Percentiles rank a stretch among this genome's conserved stretches.
Evolutionary conservation across 176 grass and related monocot species (phyloP).

Genomic region (Eremochloa ophiuroides): DNA sequence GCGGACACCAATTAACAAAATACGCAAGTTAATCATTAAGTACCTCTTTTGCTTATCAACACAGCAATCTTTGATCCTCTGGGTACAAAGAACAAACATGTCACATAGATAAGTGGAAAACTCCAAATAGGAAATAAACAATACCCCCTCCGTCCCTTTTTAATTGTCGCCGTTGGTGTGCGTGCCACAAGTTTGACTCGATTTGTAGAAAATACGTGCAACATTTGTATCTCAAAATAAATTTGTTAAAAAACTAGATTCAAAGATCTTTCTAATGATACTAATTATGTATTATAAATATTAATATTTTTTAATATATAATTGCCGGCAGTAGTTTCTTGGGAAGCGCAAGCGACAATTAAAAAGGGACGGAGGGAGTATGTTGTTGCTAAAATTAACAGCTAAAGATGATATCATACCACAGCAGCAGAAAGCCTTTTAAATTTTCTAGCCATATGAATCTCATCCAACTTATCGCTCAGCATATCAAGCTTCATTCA

Average conservation of each 20-base stretch:
- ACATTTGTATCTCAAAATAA: too few species aligned
- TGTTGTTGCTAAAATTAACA: conserved; percentile 7
- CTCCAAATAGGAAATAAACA: conserved; percentile 35
- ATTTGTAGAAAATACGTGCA: too few species aligned
- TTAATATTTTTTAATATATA: too few species aligned
- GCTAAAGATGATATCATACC: conserved; percentile 55
- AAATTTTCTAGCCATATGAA: conserved; percentile 56
- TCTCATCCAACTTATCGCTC: conserved; percentile 49
- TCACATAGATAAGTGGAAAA: conserved; percentile 8
- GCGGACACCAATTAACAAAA: neutral
- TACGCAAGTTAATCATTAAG: neutral
- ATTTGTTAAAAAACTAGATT: too few species aligned
- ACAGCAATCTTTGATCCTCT: conserved; percentile 51
- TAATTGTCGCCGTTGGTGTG: too few species aligned
- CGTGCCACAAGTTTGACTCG: too few species aligned
- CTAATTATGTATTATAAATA: too few species aligned
- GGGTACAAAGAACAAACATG: conserved; percentile 40
- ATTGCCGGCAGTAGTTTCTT: too few species aligned
- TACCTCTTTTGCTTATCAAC: conserved; percentile 57
- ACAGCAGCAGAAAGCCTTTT: conserved; percentile 57
- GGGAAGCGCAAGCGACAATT: too few species aligned
- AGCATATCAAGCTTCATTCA: conserved; percentile 65
- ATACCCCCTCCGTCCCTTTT: too few species aligned
- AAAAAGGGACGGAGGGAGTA: too few species aligned
- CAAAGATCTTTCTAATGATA: too few species aligned